A percentile compares a stretch with the other conserved stretches of the same genome.
phyloP scores from a whole-genome alignment of 1,284 basidiomycete genomes.

The Coniferiporia sulphurascens region DNA sequence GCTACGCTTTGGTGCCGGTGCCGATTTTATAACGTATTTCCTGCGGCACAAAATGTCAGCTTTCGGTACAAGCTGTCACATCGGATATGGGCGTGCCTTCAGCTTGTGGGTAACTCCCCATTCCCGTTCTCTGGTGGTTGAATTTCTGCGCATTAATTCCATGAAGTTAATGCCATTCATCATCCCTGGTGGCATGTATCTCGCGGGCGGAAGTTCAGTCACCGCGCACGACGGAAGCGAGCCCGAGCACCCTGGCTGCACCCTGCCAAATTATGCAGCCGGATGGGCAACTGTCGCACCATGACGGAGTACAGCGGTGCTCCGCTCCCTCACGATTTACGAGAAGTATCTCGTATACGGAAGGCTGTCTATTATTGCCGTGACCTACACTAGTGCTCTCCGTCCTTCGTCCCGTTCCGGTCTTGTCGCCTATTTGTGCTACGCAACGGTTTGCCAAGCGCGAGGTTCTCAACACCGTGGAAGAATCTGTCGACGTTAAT shows the following conservation, averaged over 20 bases:
- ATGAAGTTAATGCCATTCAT: neutral
- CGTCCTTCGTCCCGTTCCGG: neutral
- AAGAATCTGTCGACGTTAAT: neutral
- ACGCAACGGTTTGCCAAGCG: neutral
- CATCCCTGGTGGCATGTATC: neutral
- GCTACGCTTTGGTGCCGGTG: neutral
- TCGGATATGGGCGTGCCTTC: neutral
- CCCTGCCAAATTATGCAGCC: neutral
- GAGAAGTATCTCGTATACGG: neutral
- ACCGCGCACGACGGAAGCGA: neutral
- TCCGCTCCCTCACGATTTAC: neutral
- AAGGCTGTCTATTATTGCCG: neutral
- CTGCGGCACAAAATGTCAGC: neutral
- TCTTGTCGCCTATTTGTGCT: neutral
- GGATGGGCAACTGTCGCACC: neutral
- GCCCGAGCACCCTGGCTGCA: neutral
- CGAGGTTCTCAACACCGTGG: neutral
- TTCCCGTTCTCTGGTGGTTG: neutral
- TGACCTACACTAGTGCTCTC: neutral
- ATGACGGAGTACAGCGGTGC: neutral
- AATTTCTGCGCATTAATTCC: neutral
- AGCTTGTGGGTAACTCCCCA: neutral
- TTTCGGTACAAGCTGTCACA: neutral
- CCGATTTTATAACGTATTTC: neutral
- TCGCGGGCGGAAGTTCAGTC: neutral